Percentiles rank a stretch among this genome's conserved stretches.
These are phyloP conservation scores for Ceriops decandra DNA, from an alignment of 345 rosid species.

Conservation along the genomic window DNA sequence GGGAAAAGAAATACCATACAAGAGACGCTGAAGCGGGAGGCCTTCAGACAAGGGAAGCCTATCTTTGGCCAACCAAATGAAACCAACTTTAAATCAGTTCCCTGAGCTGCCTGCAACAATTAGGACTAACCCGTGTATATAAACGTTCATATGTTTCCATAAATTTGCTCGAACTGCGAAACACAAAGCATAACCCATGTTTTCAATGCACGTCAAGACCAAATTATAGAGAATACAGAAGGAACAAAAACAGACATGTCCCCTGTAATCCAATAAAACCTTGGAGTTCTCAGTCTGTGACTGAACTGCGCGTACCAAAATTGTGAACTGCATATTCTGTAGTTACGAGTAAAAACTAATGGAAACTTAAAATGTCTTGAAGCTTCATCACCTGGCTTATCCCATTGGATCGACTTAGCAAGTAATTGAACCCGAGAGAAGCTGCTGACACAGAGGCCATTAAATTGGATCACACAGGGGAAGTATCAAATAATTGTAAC, in stretches of 20 bases:
- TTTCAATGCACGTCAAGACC: no score
- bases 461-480: neutral
- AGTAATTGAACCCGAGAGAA: neutral
- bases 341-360: neutral
- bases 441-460: constrained; percentile 21
- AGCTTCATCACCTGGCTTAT: constrained; percentile 5
- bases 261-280: no score
- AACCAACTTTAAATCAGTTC: constrained; percentile 23
- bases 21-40: constrained; percentile 15
- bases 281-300: no score
- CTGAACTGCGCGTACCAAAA: no score
- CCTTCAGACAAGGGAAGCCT: constrained; percentile 25
- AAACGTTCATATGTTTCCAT: no score
- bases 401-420: neutral
- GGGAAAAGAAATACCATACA: constrained; percentile 12
- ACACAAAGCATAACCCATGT: no score
- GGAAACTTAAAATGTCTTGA: neutral
- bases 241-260: no score
- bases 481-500: neutral
- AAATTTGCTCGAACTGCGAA: no score
- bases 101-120: constrained; percentile 19
- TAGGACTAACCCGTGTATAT: neutral
- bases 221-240: no score
- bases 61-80: constrained; percentile 27
- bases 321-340: no score